Evolutionary conservation across 257 asterid genomes (phyloP), one percentile per base, ranked within the genome.

Genomic region (Eucommia ulmoides): DNA sequence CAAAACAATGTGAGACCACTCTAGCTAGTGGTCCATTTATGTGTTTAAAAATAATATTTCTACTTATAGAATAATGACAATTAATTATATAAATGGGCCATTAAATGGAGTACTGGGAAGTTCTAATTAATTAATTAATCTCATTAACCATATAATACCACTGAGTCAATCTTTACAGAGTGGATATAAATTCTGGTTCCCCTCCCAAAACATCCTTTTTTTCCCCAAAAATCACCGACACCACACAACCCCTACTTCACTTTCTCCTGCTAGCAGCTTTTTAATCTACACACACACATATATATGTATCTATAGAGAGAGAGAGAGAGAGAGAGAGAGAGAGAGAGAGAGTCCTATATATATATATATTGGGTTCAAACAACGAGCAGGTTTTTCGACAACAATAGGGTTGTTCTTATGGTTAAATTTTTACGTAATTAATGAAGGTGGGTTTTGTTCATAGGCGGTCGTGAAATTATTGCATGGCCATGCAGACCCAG

Each of bases 401-500:
- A 17, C 23, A 24, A 17, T 33, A 16, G 38, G 35, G 8, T 33
- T 51, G 57, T 59, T 49, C 44, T 11, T 55, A 50, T 44, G 53
- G 47, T 49, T 53, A 51, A 9, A n/a, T 68, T 65, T n/a, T 68
- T 65, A 26, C 1, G 68, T 64, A 49, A 79, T 81, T 54, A 79
- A 71, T 61, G 72, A 65, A 46, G 66, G 73, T 3, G 41, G 70
- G 12, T 33, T 35, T 59, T 61, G 62, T 66, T 66, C 74, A 26
- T 76, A 53, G 38, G 41, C 45, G 24, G 51, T 41, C 51, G 73
- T 56, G 15, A 50, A 52, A 53, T 62, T 56, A 67, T 73, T 82
- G 83, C 80, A 79, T 63, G 76, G 71, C 80, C 76, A 72, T 70
- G 81, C 78, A 65, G 76, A 56, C n/a, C n/a, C n/a, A n/a, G n/a